A percentile compares a stretch with the other conserved stretches of the same genome.
Evolutionary conservation across 108 stramenopile genomes (phyloP).

Genomic region (Nitzschia palea): DNA sequence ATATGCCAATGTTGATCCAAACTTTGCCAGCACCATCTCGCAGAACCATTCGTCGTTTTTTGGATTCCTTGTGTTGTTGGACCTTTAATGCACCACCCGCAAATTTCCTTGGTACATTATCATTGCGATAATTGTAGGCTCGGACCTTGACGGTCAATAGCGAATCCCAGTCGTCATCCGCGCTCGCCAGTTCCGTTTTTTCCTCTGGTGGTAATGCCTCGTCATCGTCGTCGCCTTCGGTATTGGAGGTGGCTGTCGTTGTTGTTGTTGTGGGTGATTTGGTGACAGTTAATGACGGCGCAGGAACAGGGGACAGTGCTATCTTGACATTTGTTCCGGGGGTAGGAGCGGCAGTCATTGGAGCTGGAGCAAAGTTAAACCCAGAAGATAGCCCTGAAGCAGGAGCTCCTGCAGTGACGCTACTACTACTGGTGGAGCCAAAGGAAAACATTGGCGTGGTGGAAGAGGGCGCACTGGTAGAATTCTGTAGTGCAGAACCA

Average conservation of each 20-base stretch:
- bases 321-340: slow-evolving; percentile 15
- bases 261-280: too few relatives aligned
- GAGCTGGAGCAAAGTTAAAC: slow-evolving; percentile 7
- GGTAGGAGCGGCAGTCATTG: not conserved
- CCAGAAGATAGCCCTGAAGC: slow-evolving; percentile 7
- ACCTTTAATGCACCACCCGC: not conserved
- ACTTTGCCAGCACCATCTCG: slow-evolving; percentile 19
- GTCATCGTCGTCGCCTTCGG: not conserved
- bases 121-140: slow-evolving; percentile 3
- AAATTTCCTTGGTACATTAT: not conserved
- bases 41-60: slow-evolving; percentile 13
- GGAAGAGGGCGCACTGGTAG: not conserved
- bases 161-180: slow-evolving; percentile 17
- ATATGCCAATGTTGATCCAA: slow-evolving; percentile 10
- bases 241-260: not conserved
- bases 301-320: not conserved
- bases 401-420: not conserved
- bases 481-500: not conserved
- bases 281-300: not conserved
- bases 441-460: slow-evolving; percentile 8
- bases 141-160: not conserved
- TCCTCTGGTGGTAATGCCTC: not conserved
- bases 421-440: not conserved
- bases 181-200: slow-evolving; percentile 1
- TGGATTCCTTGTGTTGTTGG: slow-evolving; percentile 1